phyloP scores from a whole-genome alignment of 179 eudicot species.

The Vitellaria paradoxa region DNA sequence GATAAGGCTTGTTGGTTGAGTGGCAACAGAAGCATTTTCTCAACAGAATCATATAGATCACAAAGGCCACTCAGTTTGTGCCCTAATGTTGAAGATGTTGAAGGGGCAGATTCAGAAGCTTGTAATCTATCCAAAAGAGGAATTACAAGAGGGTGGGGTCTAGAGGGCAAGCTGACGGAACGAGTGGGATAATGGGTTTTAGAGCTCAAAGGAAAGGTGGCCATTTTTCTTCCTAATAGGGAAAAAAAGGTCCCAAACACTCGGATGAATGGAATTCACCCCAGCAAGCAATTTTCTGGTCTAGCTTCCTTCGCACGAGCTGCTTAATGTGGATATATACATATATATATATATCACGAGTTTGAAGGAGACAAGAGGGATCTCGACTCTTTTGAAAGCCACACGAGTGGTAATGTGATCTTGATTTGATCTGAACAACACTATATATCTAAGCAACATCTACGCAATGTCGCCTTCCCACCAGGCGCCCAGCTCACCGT shows the following conservation, averaged over 20 bases:
- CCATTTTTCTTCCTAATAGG: slow-evolving; percentile 24
- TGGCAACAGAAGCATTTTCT: slow-evolving; percentile 29
- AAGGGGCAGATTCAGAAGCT: slow-evolving; percentile 20
- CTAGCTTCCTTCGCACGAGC: neutral
- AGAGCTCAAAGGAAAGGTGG: slow-evolving; percentile 31
- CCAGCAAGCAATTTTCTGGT: neutral
- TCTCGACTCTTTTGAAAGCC: slow-evolving; percentile 4
- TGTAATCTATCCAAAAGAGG: slow-evolving; percentile 23
- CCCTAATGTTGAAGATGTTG: slow-evolving; percentile 22
- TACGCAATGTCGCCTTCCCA: slow-evolving; percentile 25
- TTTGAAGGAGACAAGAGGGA: slow-evolving; percentile 21
- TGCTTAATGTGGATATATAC: neutral
- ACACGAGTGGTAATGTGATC: neutral
- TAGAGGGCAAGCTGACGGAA: slow-evolving; percentile 50
- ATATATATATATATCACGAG: slow-evolving; percentile 12
- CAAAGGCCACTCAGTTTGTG: slow-evolving; percentile 30
- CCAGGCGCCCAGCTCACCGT: neutral
- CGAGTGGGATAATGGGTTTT: slow-evolving; percentile 25
- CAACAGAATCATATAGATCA: slow-evolving; percentile 31
- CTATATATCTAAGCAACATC: slow-evolving; percentile 13
- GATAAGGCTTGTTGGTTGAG: slow-evolving; percentile 32
- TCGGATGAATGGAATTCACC: neutral
- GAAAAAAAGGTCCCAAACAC: too few relatives aligned
- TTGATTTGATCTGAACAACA: slow-evolving; percentile 8
- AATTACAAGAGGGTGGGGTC: slow-evolving; percentile 35